Conservation (phyloP, 2,329 filamentous ascomycete species). For the Curvularia hawaiiensis region DNA sequence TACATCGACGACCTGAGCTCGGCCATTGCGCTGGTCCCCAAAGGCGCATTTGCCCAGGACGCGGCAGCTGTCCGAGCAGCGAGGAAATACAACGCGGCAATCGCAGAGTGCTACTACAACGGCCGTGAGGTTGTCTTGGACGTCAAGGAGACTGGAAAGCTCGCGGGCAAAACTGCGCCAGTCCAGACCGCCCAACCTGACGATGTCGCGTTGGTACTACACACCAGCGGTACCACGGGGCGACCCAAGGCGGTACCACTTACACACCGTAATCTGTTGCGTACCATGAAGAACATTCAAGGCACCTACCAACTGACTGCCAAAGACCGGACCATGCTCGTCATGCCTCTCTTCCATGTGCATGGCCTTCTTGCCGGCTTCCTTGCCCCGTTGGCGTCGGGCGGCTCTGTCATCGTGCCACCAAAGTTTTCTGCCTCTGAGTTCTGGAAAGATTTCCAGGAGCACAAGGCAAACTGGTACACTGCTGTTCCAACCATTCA, state of each 20-base stretch:
- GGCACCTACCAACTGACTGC: constrained; percentile 74
- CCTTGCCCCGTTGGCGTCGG: constrained; percentile 74
- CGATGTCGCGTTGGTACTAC: constrained; percentile 79
- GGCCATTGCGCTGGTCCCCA: constrained; percentile 75
- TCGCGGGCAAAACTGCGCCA: constrained; percentile 58
- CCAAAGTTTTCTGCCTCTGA: constrained; percentile 78
- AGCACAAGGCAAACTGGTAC: constrained; percentile 84
- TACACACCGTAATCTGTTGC: constrained; percentile 79
- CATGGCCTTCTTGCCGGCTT: constrained; percentile 86
- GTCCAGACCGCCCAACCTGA: constrained; percentile 68
- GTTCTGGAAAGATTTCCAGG: constrained; percentile 80
- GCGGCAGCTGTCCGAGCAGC: constrained; percentile 77
- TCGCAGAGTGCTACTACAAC: constrained; percentile 87
- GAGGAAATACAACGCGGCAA: constrained; percentile 78
- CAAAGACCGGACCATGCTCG: constrained; percentile 78
- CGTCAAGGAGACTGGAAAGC: constrained; percentile 75
- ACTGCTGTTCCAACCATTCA: constrained; percentile 93
- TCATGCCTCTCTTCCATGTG: constrained; percentile 92
- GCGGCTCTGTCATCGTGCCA: constrained; percentile 80
- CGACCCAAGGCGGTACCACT: constrained; percentile 82
- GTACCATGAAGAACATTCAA: constrained; percentile 84
- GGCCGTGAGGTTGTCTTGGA: constrained; percentile 73
- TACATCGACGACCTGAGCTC: constrained; percentile 89
- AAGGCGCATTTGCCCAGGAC: constrained; percentile 68
- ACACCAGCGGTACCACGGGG: constrained; percentile 85